Base-by-base conservation (phyloP, 768 basidiomycete species). In the Candolleomyces efflorescens region DNA sequence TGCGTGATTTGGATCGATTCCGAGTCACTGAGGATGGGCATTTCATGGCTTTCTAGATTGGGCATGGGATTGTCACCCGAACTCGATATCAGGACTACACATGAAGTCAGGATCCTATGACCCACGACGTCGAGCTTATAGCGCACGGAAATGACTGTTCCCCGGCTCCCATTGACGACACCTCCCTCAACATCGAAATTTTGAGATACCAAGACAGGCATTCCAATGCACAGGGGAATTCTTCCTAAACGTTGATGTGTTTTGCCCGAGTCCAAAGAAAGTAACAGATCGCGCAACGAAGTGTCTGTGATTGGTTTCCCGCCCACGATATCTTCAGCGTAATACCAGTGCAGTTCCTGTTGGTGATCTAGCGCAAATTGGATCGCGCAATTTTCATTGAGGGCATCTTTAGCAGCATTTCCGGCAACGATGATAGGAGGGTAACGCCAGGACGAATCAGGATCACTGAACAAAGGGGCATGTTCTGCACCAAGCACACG, bases 101-200 rank as follows among this genome's bases (percentile, higher is more conserved):
- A 53, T 15, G 51, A 53, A 5, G 20, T 22, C 12, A 36, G 11
- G n/a, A 37, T 27, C 5, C 51, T 24, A 3, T 38, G 9, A 4
- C 69, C 69, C 5, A 64, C n/a, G 0, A 27, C 26, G 52, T 70
- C 65, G 0, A 44, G 18, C 0, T 15, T 15, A 50, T 71, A 75
- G 1, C 68, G 15, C 1, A 76, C 67, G 3, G 47, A 44, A 17
- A 57, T 60, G 0, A 75, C 15, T 3, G 36, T 67, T 0, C 74
- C 74, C 0, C 45, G 52, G 17, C 62, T 62, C 0, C 76, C 77
- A 62, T 77, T 78, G 0, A 76, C 71, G 36, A 76, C 56, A 0
- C 76, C 75, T 5, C 64, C 62, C 22, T 66, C 54, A 0, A 78
- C 68, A 48, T 77, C 75, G 56, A 66, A 75, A 50, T 77, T 79